Evolutionary conservation across 2,329 filamentous ascomycete genomes (phyloP).

Genomic region (Ramularia endophylla): DNA sequence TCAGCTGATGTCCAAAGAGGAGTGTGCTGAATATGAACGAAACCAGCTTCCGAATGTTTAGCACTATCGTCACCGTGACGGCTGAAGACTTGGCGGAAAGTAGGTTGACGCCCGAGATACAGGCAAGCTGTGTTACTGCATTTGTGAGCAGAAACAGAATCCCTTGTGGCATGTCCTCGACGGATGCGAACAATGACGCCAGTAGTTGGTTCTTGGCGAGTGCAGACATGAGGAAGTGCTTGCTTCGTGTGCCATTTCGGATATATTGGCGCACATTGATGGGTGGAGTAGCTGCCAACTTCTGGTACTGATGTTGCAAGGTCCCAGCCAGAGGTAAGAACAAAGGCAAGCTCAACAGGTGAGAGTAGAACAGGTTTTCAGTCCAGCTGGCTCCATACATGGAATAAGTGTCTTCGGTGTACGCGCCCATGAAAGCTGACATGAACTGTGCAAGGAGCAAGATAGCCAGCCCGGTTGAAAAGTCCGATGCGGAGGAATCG

Average conservation of each 20-base stretch:
- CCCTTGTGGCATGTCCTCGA: slow-evolving; percentile 54
- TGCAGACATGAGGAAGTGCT: slow-evolving; percentile 2
- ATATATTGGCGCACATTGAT: slow-evolving; percentile 30
- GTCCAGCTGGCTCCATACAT: slow-evolving; percentile 85
- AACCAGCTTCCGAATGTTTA: slow-evolving; percentile 91
- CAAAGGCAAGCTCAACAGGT: slow-evolving; percentile 66
- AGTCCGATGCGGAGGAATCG: slow-evolving; percentile 40
- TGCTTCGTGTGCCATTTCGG: slow-evolving; percentile 2
- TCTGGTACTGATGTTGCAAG: slow-evolving; percentile 58
- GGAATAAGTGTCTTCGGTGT: slow-evolving; percentile 84
- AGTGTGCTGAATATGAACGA: slow-evolving; percentile 88
- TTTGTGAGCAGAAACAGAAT: slow-evolving; percentile 67
- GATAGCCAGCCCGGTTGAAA: slow-evolving; percentile 67
- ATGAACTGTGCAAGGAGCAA: slow-evolving; percentile 84
- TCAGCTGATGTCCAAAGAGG: slow-evolving; percentile 82
- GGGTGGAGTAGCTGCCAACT: slow-evolving; percentile 52
- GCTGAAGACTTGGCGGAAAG: slow-evolving; percentile 83
- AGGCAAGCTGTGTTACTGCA: slow-evolving; percentile 86
- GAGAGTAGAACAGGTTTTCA: slow-evolving; percentile 93
- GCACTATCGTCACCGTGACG: slow-evolving; percentile 89
- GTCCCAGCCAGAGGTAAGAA: slow-evolving; percentile 67
- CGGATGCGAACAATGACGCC: slow-evolving; percentile 7
- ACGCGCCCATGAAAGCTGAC: slow-evolving; percentile 90
- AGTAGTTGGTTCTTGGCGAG: slow-evolving; percentile 7
- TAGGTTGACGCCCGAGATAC: slow-evolving; percentile 94